Conservation (phyloP, 2,329 filamentous ascomycete species). For the Exophiala sideris region DNA sequence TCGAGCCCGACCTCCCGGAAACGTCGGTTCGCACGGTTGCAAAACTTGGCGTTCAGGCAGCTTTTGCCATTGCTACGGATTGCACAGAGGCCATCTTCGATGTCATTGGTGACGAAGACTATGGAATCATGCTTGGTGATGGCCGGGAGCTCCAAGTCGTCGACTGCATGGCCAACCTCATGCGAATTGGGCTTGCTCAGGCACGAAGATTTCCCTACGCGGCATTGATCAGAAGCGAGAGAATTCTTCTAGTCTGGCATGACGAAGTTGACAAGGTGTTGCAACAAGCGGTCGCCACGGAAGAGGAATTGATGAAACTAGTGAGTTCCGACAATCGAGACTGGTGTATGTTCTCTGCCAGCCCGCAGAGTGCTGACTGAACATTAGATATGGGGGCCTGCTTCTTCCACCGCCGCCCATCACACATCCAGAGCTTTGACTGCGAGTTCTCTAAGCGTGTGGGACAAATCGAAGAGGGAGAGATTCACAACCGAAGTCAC, state of each 20-base stretch:
- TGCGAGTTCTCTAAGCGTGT: constrained; percentile 18
- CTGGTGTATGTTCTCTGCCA: constrained; percentile 17
- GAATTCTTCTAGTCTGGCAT: constrained; percentile 45
- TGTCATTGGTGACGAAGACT: constrained; percentile 35
- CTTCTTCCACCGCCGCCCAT: constrained; percentile 9
- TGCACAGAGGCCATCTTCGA: constrained; percentile 20
- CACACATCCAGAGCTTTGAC: constrained; percentile 19
- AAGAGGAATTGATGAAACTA: constrained; percentile 19
- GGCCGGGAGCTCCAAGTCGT: constrained; percentile 47
- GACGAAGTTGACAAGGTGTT: constrained; percentile 42
- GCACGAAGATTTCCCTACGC: constrained; percentile 45
- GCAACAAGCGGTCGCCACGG: constrained; percentile 33
- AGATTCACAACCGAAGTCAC: constrained; percentile 17
- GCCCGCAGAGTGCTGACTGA: constrained; percentile 17
- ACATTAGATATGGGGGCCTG: constrained; percentile 16
- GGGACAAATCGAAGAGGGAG: constrained; percentile 16
- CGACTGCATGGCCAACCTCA: constrained; percentile 42
- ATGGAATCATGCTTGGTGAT: constrained; percentile 44
- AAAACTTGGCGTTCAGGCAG: constrained; percentile 46
- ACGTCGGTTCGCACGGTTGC: constrained; percentile 43
- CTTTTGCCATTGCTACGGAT: constrained; percentile 46
- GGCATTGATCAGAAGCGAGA: constrained; percentile 43
- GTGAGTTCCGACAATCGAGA: constrained; percentile 16
- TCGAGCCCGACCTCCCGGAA: constrained; percentile 40
- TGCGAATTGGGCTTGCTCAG: constrained; percentile 36